Base-by-base conservation (phyloP, 1,284 basidiomycete genomes). In the Apiotrichum brassicae region DNA sequence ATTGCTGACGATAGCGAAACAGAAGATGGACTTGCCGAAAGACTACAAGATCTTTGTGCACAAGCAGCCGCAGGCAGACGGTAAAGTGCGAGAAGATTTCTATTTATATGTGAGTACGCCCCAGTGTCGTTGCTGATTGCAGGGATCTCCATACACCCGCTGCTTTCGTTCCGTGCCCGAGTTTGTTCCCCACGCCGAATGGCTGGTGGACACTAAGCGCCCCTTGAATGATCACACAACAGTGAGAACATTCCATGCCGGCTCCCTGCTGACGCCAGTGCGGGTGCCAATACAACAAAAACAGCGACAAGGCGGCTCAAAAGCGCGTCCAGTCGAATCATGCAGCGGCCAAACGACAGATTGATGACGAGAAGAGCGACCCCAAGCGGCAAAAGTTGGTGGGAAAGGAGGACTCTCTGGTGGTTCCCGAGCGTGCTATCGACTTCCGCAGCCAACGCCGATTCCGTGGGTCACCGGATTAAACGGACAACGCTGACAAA, bases 41-140 rank as follows among this genome's bases (percentile, higher is more conserved):
- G 60, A 61, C 2, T 71, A 70, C 49, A 58, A 54, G 30, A 35
- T 71, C 14, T 70, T 60, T 40, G 56, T 45, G 1, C 63, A 66
- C 43, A 40, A 47, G 25, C 63, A 66, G 46, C 59, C 56, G 13
- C 54, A 58, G 39, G 28, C 37, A 0, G 55, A 44, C 22, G 58
- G 57, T 6, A 32, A 32, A 1, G 30, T 62, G 8, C 48, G 64
- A 33, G 55, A 59, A 6, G 65, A 69, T 44, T 54, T 51, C 16
- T 70, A 71, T 43, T 38, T 68, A 26, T 63, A 45, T 34, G 68
- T 67, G 49, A 51, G 68, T 51, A 32, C 0, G 1, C 11, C 3
- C 8, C 11, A 4, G 13, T 3, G 33, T 16, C 11, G 26, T 39
- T 36, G 25, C 43, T 51, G 45, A 56, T 13, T 3, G 6, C 35